Base-by-base conservation (phyloP, 2,329 filamentous ascomycete genomes). In the Cytospora schulzeri region DNA sequence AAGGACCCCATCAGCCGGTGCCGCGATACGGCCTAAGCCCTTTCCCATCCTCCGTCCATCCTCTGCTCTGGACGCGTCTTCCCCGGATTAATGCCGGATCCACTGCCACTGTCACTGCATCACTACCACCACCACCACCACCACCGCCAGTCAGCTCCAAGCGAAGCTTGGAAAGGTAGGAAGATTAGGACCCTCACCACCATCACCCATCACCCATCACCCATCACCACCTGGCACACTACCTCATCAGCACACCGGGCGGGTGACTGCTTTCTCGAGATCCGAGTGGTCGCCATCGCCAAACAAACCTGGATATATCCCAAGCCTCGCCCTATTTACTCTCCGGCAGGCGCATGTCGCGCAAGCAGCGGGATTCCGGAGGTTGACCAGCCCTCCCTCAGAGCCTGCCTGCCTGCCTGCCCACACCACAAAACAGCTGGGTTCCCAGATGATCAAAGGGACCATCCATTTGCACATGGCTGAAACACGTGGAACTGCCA, bases 51-150 rank as follows among this genome's bases (percentile, higher is more conserved):
- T 38, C 17, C 14, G 35, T 38, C 35, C 35, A 15, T 26, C 31
- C 53, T 35, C 38, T n/a, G 24, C 28, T 60, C 56, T 50, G 57
- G 57, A 60, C 60, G 53, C 60, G 33, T 56, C 60, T 63, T 65
- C 64, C 57, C 64, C 64, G 52, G 60, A 63, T 59, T 62, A 50
- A 26, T 35, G 48, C 52, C 59, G 41, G 22, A 29, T 19, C 59
- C 52, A 48, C 59, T 53, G 59, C 35, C 28, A 41, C 38, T n/a
- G 38, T n/a, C n/a, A n/a, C 38, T 19, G 15, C 38, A 19, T 19
- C 15, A 11, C 17, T n/a, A 41, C 4, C 35, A 17, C 15, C 14
- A 19, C 7, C 14, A 4, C 3, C 33, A 19, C 3, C 17, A 41
- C 35, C 3, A 14, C 12, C 1, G 2, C 12, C 4, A 14, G 33